A percentile compares a stretch with the other conserved stretches of the same genome.
Evolutionary conservation across 2,329 filamentous ascomycete species (phyloP).

Genomic region (Teratosphaeria epicoccoides): DNA sequence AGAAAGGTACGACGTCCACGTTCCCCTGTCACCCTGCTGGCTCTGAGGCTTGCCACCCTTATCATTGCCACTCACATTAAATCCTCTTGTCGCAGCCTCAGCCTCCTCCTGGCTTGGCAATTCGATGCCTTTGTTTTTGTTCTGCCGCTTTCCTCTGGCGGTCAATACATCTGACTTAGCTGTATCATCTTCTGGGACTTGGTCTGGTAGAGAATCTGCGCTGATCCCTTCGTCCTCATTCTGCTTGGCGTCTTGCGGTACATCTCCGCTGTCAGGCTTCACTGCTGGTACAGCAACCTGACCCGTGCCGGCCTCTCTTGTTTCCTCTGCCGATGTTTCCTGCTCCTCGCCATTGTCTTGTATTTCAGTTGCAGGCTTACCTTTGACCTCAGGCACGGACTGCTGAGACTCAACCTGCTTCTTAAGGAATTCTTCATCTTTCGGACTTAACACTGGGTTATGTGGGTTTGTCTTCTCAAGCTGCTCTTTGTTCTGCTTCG

Average conservation of each 20-base stretch:
- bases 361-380: conserved; percentile 10
- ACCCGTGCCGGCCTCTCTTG: conserved; percentile 8
- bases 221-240: conserved; percentile 13
- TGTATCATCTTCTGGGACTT: conserved; percentile 11
- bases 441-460: conserved; percentile 46
- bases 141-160: conserved; percentile 20
- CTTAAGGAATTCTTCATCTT: conserved; percentile 48
- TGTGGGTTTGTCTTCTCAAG: conserved; percentile 26
- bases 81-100: conserved; percentile 22
- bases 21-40: conserved; percentile 26
- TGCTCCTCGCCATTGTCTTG: conserved; percentile 9
- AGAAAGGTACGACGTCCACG: conserved; percentile 27
- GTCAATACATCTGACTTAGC: conserved; percentile 9
- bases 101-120: conserved; percentile 27
- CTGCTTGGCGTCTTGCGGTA: conserved; percentile 12
- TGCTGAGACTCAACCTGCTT: conserved; percentile 19
- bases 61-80: conserved; percentile 9
- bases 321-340: neutral
- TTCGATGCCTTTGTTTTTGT: conserved; percentile 19
- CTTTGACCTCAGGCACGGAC: conserved; percentile 11
- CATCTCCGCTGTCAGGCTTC: conserved; percentile 25
- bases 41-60: conserved; percentile 13
- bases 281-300: conserved; percentile 22
- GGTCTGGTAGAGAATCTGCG: conserved; percentile 16
- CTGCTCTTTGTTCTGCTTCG: conserved; percentile 27